These are phyloP conservation scores for Pseudogymnoascus sp. DNA, from an alignment of 2,329 filamentous ascomycete species.

Conservation along the genomic window DNA sequence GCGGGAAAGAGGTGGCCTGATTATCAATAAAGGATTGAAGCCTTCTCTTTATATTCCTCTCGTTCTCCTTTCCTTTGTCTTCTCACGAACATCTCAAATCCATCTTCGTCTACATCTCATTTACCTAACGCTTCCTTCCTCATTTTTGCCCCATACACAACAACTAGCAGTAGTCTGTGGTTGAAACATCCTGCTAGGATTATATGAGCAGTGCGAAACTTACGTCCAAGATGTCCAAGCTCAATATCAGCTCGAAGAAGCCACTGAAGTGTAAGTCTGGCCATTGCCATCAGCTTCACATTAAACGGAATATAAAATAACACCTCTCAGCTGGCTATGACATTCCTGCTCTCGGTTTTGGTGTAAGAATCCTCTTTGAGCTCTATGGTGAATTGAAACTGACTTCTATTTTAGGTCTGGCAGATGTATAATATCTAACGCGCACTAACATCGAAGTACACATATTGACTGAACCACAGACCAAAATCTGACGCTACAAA, in stretches of 20 bases:
- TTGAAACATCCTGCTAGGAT: no score
- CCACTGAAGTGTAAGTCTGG: background rate
- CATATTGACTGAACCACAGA: background rate
- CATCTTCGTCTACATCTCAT: background rate
- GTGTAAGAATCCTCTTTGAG: constrained; percentile 35
- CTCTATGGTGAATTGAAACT: background rate
- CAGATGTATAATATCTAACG: background rate
- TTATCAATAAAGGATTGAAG: background rate
- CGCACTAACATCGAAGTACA: background rate
- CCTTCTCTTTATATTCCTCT: background rate
- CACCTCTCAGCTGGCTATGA: constrained; percentile 43
- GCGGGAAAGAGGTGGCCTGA: background rate
- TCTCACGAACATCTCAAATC: background rate
- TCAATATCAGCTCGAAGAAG: background rate
- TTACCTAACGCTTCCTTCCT: background rate
- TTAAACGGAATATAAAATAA: background rate
- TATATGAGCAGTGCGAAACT: background rate
- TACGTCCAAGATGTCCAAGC: background rate
- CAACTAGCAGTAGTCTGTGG: background rate
- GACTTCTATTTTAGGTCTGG: constrained; percentile 4
- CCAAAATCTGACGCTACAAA: background rate
- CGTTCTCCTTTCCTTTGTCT: background rate
- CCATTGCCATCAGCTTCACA: background rate
- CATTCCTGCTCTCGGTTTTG: constrained; percentile 54
- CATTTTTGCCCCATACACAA: background rate